phyloP scores from a whole-genome alignment of 106 monocot species.

The Allium sativum region DNA sequence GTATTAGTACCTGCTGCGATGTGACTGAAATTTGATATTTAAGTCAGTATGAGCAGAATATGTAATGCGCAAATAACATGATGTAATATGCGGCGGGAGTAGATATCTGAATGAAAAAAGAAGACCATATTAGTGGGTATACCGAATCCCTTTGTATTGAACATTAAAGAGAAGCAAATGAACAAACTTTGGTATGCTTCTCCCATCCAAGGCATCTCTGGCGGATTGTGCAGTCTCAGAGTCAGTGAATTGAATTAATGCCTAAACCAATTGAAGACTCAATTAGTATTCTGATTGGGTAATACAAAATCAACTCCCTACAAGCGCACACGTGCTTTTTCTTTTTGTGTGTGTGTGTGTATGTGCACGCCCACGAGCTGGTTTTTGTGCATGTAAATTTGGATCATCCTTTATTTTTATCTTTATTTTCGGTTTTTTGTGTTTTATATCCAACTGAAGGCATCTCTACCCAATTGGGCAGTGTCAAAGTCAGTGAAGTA shows the following conservation, averaged over 20 bases:
- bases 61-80: slow-evolving; percentile 83
- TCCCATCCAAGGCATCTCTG: slow-evolving; percentile 75
- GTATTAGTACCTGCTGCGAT: slow-evolving; percentile 77
- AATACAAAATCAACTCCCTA: no score
- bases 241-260: slow-evolving; percentile 79
- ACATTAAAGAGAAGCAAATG: neutral
- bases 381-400: neutral
- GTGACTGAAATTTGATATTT: slow-evolving; percentile 97
- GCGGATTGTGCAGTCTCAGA: slow-evolving; percentile 55
- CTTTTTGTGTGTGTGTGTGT: no score
- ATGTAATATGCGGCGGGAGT: slow-evolving; percentile 73
- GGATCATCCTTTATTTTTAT: no score
- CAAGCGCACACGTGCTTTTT: no score
- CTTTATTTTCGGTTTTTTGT: no score
- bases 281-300: no score
- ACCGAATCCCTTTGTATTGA: no score
- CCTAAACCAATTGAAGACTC: slow-evolving; percentile 10
- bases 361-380: neutral
- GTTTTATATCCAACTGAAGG: no score
- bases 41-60: slow-evolving; percentile 97
- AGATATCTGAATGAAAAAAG: slow-evolving; percentile 48
- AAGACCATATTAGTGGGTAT: slow-evolving; percentile 3
- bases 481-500: no score
- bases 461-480: no score
- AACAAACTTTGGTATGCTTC: slow-evolving; percentile 79